Conservation (phyloP, 2,329 filamentous ascomycete species). For the Emmonsia crescens region DNA sequence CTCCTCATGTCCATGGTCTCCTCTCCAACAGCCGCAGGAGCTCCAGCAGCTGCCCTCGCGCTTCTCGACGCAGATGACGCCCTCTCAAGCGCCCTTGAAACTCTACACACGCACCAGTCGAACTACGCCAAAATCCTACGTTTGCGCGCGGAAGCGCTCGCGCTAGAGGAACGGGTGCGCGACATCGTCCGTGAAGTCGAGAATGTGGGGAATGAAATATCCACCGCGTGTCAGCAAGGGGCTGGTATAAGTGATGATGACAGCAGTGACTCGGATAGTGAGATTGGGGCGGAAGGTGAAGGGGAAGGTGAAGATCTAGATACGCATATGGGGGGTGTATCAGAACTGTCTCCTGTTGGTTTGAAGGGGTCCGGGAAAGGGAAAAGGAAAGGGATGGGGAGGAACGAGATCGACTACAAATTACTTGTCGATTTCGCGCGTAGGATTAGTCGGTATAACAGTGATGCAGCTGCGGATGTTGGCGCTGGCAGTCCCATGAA, state of each 20-base stretch:
- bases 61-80: conserved; percentile 34
- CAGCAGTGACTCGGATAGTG: conserved; percentile 8
- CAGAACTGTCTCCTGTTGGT: not conserved
- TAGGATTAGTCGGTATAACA: conserved; percentile 38
- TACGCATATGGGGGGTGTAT: conserved; percentile 3
- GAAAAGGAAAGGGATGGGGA: conserved; percentile 13
- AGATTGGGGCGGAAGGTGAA: conserved; percentile 11
- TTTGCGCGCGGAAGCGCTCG: conserved; percentile 31
- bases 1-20: conserved; percentile 33
- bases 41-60: conserved; percentile 30
- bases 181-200: conserved; percentile 32
- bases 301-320: conserved; percentile 14
- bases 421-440: conserved; percentile 36
- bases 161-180: conserved; percentile 32
- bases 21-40: conserved; percentile 33
- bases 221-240: conserved; percentile 18
- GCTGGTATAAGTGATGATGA: conserved; percentile 13
- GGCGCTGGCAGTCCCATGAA: conserved; percentile 18
- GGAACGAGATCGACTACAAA: conserved; percentile 33
- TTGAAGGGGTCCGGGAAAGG: conserved; percentile 6
- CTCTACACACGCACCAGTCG: conserved; percentile 34
- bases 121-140: conserved; percentile 34
- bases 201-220: conserved; percentile 31
- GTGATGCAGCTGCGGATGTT: conserved; percentile 34
- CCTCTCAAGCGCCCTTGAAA: conserved; percentile 30